These are phyloP conservation scores for Vitis riparia DNA, from an alignment of 164 flowering plant species.

Conservation along the genomic window DNA sequence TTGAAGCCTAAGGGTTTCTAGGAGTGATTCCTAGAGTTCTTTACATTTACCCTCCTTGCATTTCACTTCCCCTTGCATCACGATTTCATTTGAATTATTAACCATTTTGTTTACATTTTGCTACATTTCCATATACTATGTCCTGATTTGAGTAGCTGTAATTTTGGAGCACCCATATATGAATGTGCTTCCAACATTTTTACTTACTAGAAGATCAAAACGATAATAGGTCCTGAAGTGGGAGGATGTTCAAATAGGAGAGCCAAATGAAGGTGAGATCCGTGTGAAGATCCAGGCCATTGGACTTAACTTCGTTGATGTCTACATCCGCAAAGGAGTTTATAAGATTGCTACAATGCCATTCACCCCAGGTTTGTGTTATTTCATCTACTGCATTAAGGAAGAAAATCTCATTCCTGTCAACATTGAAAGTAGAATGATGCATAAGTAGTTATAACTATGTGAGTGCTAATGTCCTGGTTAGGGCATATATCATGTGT, in stretches of 20 bases:
- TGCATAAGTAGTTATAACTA: too few relatives aligned
- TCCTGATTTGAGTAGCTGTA: not conserved
- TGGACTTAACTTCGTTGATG: conserved; percentile 88
- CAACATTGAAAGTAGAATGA: too few relatives aligned
- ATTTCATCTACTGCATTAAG: not conserved
- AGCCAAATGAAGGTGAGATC: conserved; percentile 75
- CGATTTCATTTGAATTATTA: too few relatives aligned
- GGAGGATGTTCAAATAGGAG: conserved; percentile 83
- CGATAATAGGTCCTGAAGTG: conserved; percentile 67
- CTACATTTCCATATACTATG: not conserved
- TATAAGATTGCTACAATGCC: conserved; percentile 65
- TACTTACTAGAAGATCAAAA: not conserved
- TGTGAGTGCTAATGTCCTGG: too few relatives aligned
- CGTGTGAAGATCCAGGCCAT: conserved; percentile 80
- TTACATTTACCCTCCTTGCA: too few relatives aligned
- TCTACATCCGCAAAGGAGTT: conserved; percentile 78
- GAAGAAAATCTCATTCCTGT: too few relatives aligned
- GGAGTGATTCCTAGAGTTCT: too few relatives aligned
- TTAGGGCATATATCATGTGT: too few relatives aligned
- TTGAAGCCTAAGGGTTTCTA: too few relatives aligned
- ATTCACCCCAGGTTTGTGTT: conserved; percentile 68
- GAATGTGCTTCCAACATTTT: not conserved
- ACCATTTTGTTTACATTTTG: too few relatives aligned
- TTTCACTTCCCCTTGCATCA: too few relatives aligned
- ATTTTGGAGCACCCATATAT: not conserved